A percentile compares a stretch with the other conserved stretches of the same genome.
phyloP scores from a whole-genome alignment of 257 asterid species.

The Solanum chiquidenum region DNA sequence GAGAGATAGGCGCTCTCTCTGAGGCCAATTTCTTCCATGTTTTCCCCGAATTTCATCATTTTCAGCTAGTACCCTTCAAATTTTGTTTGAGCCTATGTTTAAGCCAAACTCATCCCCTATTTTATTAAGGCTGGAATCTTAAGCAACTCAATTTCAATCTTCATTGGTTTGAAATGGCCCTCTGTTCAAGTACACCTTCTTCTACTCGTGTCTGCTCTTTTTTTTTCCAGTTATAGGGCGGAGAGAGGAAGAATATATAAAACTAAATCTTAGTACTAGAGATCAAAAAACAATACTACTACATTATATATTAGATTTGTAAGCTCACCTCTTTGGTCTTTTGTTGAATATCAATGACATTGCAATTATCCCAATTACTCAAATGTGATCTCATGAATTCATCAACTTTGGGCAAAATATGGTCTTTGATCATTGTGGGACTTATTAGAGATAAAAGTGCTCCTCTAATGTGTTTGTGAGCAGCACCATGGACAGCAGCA shows the following conservation, averaged over 20 bases:
- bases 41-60: neutral
- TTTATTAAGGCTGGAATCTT: neutral
- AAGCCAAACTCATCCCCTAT: neutral
- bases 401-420: constrained; percentile 39
- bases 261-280: neutral
- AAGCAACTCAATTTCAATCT: neutral
- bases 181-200: neutral
- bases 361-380: constrained; percentile 37
- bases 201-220: neutral
- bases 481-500: constrained; percentile 58
- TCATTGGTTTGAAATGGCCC: accelerated
- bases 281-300: neutral
- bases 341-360: constrained; percentile 48
- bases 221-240: neutral
- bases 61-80: accelerated
- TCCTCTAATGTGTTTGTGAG: constrained; percentile 51
- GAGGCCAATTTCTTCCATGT: neutral
- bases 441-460: constrained; percentile 60
- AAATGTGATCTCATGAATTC: constrained; percentile 41
- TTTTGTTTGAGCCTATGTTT: neutral
- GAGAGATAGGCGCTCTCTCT: neutral
- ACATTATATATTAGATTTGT: neutral
- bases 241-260: neutral
- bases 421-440: constrained; percentile 34
- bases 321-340: constrained; percentile 38